Percentiles rank a stretch among this genome's conserved stretches.
These are phyloP conservation scores for Sporobolus alterniflorus DNA, from an alignment of 202 grass and related monocot genomes.

Conservation along the genomic window DNA sequence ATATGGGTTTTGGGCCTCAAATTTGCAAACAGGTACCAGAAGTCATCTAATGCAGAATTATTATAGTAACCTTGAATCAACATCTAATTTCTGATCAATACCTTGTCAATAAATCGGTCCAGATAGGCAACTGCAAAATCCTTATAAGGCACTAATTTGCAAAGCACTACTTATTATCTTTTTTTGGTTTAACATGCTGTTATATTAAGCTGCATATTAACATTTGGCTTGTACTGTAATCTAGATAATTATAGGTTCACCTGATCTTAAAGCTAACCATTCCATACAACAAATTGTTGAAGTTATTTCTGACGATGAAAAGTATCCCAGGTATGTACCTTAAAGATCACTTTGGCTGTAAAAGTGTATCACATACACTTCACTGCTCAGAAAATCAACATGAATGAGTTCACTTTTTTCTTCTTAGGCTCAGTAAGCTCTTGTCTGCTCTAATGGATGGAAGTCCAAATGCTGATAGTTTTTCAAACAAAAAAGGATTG, in stretches of 20 bases:
- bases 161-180: not conserved
- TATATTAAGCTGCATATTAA: not conserved
- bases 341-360: not conserved
- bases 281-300: constrained; percentile 98
- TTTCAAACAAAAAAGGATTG: constrained; percentile 98
- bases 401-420: constrained; percentile 16
- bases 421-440: constrained; percentile 86
- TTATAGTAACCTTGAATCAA: not conserved
- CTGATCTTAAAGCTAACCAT: constrained; percentile 98
- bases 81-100: constrained; percentile 14
- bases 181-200: not conserved
- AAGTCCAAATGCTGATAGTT: constrained; percentile 89
- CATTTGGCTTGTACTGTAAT: constrained; percentile 25
- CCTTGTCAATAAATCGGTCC: constrained; percentile 79
- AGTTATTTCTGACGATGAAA: constrained; percentile 86
- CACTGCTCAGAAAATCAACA: constrained; percentile 16
- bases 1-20: constrained; percentile 98
- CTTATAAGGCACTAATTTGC: constrained; percentile 71
- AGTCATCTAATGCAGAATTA: not conserved
- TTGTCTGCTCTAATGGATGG: constrained; percentile 89
- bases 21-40: constrained; percentile 88
- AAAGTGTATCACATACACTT: not conserved
- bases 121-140: constrained; percentile 91
- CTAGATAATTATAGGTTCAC: constrained; percentile 90
- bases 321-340: constrained; percentile 73